Percentiles rank a stretch among this genome's conserved stretches.
Evolutionary conservation across 305 asterid species (phyloP).

Genomic region (Solanum chacoense): DNA sequence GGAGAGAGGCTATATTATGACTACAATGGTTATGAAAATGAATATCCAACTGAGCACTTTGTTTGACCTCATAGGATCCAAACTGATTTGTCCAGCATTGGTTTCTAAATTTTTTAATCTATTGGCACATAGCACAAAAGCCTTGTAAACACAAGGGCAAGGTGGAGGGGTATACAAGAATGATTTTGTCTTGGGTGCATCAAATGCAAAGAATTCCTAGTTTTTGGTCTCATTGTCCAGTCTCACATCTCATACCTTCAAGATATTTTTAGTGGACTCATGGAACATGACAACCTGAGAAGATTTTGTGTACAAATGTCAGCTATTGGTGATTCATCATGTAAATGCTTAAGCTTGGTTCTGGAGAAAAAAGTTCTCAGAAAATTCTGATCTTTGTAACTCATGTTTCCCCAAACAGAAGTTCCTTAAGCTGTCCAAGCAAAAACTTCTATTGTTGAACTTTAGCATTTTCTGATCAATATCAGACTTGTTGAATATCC

Average conservation of each 20-base stretch:
- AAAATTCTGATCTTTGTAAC: neutral
- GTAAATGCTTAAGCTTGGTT: neutral
- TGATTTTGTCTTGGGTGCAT: neutral
- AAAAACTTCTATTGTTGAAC: neutral
- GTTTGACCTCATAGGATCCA: constrained; percentile 22
- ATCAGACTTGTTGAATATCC: neutral
- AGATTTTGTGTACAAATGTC: neutral
- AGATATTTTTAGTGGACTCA: neutral
- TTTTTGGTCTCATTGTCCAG: neutral
- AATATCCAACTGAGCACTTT: constrained; percentile 84
- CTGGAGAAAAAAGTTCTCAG: neutral
- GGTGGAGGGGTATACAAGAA: neutral
- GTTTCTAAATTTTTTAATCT: neutral
- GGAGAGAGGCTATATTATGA: constrained; percentile 83
- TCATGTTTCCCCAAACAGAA: neutral
- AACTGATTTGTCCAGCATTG: neutral
- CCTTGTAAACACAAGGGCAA: neutral
- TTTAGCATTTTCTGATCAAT: neutral
- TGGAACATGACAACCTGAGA: neutral
- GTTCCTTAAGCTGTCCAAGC: neutral
- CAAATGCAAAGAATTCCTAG: neutral
- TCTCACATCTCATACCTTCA: neutral
- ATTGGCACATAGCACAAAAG: neutral
- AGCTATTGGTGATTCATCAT: neutral
- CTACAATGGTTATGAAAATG: constrained; percentile 80